These are phyloP conservation scores for Marchantia polymorpha DNA, from an alignment of 225 moss, liverwort and hornwort genomes.

Conservation along the genomic window DNA sequence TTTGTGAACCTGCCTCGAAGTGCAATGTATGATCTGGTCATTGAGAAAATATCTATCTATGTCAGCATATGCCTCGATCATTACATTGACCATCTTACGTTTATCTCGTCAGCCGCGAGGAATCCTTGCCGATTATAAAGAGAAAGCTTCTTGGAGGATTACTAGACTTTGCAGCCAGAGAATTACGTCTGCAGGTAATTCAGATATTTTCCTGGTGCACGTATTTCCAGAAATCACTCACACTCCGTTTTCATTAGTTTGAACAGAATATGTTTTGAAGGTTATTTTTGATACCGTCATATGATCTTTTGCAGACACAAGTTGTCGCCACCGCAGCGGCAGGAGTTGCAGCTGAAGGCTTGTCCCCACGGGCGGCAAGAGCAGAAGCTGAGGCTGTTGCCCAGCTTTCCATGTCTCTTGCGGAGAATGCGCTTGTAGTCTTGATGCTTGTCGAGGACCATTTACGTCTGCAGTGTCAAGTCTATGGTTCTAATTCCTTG, in stretches of 20 bases:
- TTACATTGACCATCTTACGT: neutral
- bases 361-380: slow-evolving; percentile 93
- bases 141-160: slow-evolving; percentile 84
- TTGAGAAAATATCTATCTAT: neutral
- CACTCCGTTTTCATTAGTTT: neutral
- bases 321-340: slow-evolving; percentile 98
- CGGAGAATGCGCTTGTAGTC: slow-evolving; percentile 97
- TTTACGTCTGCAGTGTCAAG: slow-evolving; percentile 84
- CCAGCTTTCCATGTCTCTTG: slow-evolving; percentile 92
- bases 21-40: neutral
- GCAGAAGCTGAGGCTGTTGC: slow-evolving; percentile 96
- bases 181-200: slow-evolving; percentile 82
- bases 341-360: slow-evolving; percentile 94
- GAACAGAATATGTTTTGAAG: neutral
- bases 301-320: slow-evolving; percentile 65
- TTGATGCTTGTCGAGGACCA: slow-evolving; percentile 99
- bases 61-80: neutral
- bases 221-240: neutral
- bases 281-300: neutral
- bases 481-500: slow-evolving; percentile 36
- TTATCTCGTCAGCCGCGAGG: slow-evolving; percentile 71
- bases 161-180: slow-evolving; percentile 92
- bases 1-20: neutral
- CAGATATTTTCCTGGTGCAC: neutral
- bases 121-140: slow-evolving; percentile 86